phyloP scores from a whole-genome alignment of 2,329 filamentous ascomycete genomes.

The Lasiodiplodia hormozganensis region DNA sequence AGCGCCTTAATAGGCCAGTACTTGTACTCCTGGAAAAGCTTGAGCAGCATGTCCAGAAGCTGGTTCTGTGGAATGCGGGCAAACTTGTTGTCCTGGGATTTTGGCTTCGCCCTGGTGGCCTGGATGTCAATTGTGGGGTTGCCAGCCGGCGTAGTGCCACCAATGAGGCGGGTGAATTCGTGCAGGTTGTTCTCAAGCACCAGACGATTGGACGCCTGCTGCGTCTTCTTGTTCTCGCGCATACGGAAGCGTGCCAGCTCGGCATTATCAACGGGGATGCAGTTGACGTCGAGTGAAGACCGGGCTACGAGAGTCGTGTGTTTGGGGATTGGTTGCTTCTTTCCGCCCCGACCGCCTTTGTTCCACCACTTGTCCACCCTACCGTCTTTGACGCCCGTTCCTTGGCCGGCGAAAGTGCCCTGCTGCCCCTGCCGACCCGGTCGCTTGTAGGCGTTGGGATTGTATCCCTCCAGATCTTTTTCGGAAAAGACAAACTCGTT shows the following conservation, averaged over 20 bases:
- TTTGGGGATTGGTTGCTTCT: conserved; percentile 28
- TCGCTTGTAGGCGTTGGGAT: conserved; percentile 42
- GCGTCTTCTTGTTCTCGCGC: conserved; percentile 22
- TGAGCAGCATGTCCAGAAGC: conserved; percentile 83
- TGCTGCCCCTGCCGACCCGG: conserved; percentile 36
- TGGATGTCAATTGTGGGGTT: conserved; percentile 60
- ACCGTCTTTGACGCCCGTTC: conserved; percentile 25
- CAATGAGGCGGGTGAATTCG: conserved; percentile 26
- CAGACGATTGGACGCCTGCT: conserved; percentile 16
- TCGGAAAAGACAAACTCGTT: conserved; percentile 95
- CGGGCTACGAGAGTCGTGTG: conserved; percentile 62
- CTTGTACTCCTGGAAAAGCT: conserved; percentile 81
- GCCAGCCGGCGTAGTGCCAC: conserved; percentile 36
- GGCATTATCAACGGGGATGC: conserved; percentile 48
- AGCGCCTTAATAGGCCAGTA: conserved; percentile 96
- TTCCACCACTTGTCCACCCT: conserved; percentile 25
- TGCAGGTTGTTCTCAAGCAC: conserved; percentile 27
- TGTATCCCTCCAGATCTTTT: conserved; percentile 84
- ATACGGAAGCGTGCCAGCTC: conserved; percentile 24
- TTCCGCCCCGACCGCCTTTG: conserved; percentile 4
- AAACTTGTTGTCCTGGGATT: conserved; percentile 78
- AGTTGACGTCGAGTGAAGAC: conserved; percentile 61
- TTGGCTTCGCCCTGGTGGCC: conserved; percentile 46
- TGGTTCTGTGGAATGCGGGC: conserved; percentile 89
- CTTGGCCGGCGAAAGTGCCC: conserved; percentile 33